These are phyloP conservation scores for Epichloe scottii DNA, from an alignment of 2,329 filamentous ascomycete genomes.

Conservation along the genomic window DNA sequence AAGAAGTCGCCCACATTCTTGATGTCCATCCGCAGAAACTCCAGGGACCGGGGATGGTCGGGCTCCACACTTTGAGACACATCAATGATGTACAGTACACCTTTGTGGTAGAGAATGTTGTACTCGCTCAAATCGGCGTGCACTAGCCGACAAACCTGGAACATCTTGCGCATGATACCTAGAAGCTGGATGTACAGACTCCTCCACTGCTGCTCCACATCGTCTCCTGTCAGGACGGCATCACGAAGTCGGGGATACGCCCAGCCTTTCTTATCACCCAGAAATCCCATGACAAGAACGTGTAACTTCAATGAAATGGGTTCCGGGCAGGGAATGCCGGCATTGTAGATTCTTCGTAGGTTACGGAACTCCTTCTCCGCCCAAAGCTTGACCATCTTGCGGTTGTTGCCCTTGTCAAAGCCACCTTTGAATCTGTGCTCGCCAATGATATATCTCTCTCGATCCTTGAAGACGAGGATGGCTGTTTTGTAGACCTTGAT, in stretches of 20 bases:
- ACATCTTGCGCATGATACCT: conserved; percentile 82
- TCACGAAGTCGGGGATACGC: conserved; percentile 83
- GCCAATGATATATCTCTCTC: conserved; percentile 88
- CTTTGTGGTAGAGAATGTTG: conserved; percentile 83
- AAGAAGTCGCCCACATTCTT: conserved; percentile 96
- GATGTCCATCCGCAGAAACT: conserved; percentile 96
- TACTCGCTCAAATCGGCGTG: conserved; percentile 98
- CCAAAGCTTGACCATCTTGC: conserved; percentile 97
- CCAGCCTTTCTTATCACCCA: conserved; percentile 77
- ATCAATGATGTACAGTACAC: conserved; percentile 84
- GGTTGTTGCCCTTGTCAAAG: conserved; percentile 87
- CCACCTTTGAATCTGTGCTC: conserved; percentile 86
- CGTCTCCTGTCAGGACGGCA: conserved; percentile 58
- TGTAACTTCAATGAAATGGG: conserved; percentile 84
- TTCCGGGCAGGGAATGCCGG: conserved; percentile 83
- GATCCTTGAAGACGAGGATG: conserved; percentile 95
- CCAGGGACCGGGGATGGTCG: conserved; percentile 81
- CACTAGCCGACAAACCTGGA: conserved; percentile 81
- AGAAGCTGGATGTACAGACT: conserved; percentile 72
- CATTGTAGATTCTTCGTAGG: conserved; percentile 67
- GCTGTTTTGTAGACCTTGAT: conserved; percentile 99
- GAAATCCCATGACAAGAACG: conserved; percentile 87
- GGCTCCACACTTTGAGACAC: conserved; percentile 96
- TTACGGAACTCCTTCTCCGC: conserved; percentile 98
- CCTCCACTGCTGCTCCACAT: conserved; percentile 61